These are phyloP conservation scores for Pistacia vera DNA, from an alignment of 345 rosid genomes.

Conservation along the genomic window DNA sequence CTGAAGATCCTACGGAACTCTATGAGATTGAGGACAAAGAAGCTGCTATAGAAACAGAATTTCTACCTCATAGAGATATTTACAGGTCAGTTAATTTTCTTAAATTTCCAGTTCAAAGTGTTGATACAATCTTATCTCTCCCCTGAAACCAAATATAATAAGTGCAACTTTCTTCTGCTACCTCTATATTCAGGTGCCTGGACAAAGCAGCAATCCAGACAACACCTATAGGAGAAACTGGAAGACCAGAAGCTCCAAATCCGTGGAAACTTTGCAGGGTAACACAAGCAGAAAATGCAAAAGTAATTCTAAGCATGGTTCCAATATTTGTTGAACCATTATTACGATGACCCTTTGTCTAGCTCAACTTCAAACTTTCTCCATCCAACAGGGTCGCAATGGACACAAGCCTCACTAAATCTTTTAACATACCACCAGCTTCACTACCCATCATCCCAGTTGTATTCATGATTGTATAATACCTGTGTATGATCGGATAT, in stretches of 20 bases:
- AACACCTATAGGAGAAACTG: slow-evolving; percentile 10
- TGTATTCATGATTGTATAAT: slow-evolving; percentile 34
- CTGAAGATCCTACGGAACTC: slow-evolving; percentile 44
- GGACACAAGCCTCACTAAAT: slow-evolving; percentile 42
- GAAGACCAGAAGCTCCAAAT: slow-evolving; percentile 22
- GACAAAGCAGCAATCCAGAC: slow-evolving; percentile 62
- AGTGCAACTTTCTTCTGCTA: neutral
- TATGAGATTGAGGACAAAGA: slow-evolving; percentile 49
- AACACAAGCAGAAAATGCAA: slow-evolving; percentile 64
- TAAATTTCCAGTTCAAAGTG: no score
- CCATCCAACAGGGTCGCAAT: slow-evolving; percentile 58
- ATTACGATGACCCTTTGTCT: slow-evolving; percentile 51
- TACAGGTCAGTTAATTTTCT: slow-evolving; percentile 32
- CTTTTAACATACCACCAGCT: slow-evolving; percentile 53
- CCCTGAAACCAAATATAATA: neutral
- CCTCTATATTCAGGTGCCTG: slow-evolving; percentile 38
- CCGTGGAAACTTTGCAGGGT: slow-evolving; percentile 67
- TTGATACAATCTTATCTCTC: neutral
- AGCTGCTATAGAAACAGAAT: slow-evolving; percentile 39
- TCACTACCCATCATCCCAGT: slow-evolving; percentile 55
- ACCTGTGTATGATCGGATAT: slow-evolving; percentile 22
- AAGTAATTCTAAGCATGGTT: slow-evolving; percentile 47
- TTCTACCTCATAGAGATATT: slow-evolving; percentile 46
- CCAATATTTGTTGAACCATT: slow-evolving; percentile 60
- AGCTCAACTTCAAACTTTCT: slow-evolving; percentile 61